These are phyloP conservation scores for Cucumis melo DNA, from an alignment of 306 rosid genomes.

Conservation along the genomic window DNA sequence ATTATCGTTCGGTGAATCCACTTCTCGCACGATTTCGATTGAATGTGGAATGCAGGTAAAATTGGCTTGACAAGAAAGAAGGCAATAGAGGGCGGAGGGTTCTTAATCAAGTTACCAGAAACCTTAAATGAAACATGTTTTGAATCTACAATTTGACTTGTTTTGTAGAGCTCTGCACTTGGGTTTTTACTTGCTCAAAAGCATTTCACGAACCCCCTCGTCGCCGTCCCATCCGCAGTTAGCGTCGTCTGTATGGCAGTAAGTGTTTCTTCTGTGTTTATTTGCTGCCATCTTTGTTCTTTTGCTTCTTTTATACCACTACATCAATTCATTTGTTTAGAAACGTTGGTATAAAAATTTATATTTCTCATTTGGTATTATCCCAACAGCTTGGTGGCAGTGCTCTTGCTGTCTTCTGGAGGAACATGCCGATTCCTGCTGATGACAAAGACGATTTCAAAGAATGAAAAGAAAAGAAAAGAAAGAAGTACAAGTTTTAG, in stretches of 20 bases:
- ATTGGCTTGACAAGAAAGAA: not conserved
- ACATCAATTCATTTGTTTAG: not conserved
- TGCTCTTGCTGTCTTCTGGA: conserved; percentile 86
- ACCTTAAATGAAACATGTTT: not conserved
- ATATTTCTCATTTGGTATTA: not conserved
- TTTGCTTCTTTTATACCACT: not conserved
- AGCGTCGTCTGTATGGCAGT: conserved; percentile 98
- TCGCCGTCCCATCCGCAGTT: conserved; percentile 91
- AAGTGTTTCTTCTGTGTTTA: conserved; percentile 6
- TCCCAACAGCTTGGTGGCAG: conserved; percentile 78
- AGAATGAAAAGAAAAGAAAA: conserved; percentile 35
- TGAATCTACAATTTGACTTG: not conserved
- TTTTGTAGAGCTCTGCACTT: conserved; percentile 81
- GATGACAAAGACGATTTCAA: conserved; percentile 92
- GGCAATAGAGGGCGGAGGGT: not conserved
- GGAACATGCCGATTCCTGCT: conserved; percentile 55
- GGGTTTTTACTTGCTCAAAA: conserved; percentile 94
- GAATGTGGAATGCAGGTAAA: conserved; percentile 97
- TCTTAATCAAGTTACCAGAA: not conserved
- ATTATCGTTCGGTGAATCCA: conserved; percentile 83
- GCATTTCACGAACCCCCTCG: conserved; percentile 81
- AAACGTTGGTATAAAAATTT: not conserved
- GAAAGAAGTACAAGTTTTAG: not conserved
- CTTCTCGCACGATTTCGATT: conserved; percentile 90
- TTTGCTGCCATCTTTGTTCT: not conserved